These are phyloP conservation scores for Wickerhamiella azymoides DNA, from an alignment of 805 yeast species.

Conservation along the genomic window DNA sequence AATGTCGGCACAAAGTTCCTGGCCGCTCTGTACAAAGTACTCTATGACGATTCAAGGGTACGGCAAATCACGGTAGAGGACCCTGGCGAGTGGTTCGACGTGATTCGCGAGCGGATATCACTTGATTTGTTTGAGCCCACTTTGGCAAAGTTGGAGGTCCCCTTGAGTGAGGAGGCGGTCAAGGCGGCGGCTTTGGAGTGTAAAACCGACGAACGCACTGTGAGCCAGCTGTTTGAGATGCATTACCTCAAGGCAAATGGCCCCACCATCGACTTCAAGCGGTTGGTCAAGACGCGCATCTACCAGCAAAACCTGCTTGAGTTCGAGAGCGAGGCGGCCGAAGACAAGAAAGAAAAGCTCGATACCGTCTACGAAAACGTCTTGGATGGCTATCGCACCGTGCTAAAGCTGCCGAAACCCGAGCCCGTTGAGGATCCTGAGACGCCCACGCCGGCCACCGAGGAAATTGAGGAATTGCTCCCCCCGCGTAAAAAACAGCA, in stretches of 20 bases:
- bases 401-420: background rate
- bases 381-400: constrained; percentile 5
- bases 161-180: constrained; percentile 28
- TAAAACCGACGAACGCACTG: constrained; percentile 68
- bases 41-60: constrained; percentile 41
- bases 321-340: constrained; percentile 54
- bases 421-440: background rate
- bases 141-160: constrained; percentile 17
- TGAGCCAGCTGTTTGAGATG: constrained; percentile 68
- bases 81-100: constrained; percentile 87
- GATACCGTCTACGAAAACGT: constrained; percentile 46
- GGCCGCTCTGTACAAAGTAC: constrained; percentile 36
- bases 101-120: constrained; percentile 74
- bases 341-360: constrained; percentile 56
- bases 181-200: constrained; percentile 26
- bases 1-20: constrained; percentile 59
- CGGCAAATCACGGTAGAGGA: constrained; percentile 81
- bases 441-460: background rate
- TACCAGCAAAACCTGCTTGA: constrained; percentile 73
- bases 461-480: background rate
- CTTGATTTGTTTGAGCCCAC: constrained; percentile 26
- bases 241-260: constrained; percentile 32
- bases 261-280: constrained; percentile 27
- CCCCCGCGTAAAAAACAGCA: background rate
- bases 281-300: constrained; percentile 59